Base-by-base conservation (phyloP, 257 asterid genomes). In the Schizonepeta tenuifolia region DNA sequence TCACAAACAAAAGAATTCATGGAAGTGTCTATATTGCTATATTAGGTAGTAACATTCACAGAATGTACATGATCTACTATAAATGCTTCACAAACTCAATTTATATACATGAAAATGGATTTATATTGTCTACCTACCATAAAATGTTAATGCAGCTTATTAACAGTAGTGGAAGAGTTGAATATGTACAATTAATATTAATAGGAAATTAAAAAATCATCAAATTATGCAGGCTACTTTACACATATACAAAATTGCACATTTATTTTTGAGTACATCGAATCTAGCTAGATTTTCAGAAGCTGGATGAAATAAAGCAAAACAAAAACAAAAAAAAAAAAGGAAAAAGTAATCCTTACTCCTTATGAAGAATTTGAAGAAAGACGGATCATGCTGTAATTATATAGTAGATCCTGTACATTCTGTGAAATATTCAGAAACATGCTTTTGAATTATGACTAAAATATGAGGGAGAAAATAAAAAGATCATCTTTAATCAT, bases 301-400 rank as follows among this genome's bases (percentile, higher is more conserved):
- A 6, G 21, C 13, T 31, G 65, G 41, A 62, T 62, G 9, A 64
- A 41, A 20, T 24, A 21, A 12, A 44, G 14, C 55, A 17, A 36
- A 62, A 20, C 5, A 4, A 3, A 6, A 20, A 2, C 5, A 12
- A 2, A 54, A 22, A 3, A 11, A 4, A 4, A 55, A 22, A 24
- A 21, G 0, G 6, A 15, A 28, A 61, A 2, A 17, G 14, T 2
- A 17, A 40, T 0, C 14, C 22, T 6, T 24, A 22, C 12, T 15
- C 5, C 10, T 21, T 14, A 14, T 65, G 3, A 65, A 15, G 40
- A n/a, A 49, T 24, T 50, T 50, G 20, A 67, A 67, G 72, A 67
- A 67, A 67, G 24, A 33, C 61, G 28, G 65, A 5, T 49, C 15
- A 40, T 65, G 15, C n/a, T 65, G 40, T 14, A 57, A 57, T 24